A percentile compares a stretch with the other conserved stretches of the same genome.
Conservation (phyloP, 805 yeast genomes). For the Monosporozyma yasuniensis region DNA sequence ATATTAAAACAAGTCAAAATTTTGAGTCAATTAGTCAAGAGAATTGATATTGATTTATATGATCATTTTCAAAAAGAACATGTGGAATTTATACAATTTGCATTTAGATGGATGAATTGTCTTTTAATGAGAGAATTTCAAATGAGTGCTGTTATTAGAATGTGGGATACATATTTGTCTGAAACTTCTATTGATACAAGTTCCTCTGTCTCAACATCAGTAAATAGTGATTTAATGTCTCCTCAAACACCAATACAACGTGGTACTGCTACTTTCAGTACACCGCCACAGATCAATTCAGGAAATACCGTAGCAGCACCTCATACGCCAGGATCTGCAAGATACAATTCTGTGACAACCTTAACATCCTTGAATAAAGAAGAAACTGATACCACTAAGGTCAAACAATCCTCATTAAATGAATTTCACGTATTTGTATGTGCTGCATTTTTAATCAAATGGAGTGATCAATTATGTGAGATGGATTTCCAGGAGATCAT, state of each 20-base stretch:
- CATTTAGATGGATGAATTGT: slow-evolving; percentile 99
- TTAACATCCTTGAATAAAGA: slow-evolving; percentile 3
- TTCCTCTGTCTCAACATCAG: slow-evolving; percentile 8
- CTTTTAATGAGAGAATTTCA: slow-evolving; percentile 87
- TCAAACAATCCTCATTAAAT: slow-evolving; percentile 39
- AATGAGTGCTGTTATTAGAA: slow-evolving; percentile 68
- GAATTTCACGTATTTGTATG: slow-evolving; percentile 95
- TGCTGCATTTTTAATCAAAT: slow-evolving; percentile 88
- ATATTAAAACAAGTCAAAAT: slow-evolving; percentile 84
- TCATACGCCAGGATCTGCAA: not conserved
- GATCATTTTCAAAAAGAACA: slow-evolving; percentile 71
- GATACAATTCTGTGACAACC: not conserved
- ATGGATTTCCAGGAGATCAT: slow-evolving; percentile 94
- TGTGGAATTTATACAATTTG: slow-evolving; percentile 90
- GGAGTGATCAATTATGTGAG: slow-evolving; percentile 65
- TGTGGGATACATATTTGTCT: slow-evolving; percentile 95
- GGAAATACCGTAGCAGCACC: slow-evolving; percentile 4
- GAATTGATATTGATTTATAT: slow-evolving; percentile 69
- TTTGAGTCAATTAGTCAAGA: slow-evolving; percentile 61
- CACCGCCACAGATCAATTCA: slow-evolving; percentile 6
- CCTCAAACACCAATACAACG: slow-evolving; percentile 22
- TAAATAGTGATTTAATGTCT: slow-evolving; percentile 4
- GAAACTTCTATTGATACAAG: slow-evolving; percentile 41
- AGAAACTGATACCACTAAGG: slow-evolving; percentile 6
- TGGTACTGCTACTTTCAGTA: slow-evolving; percentile 13